Base-by-base conservation (phyloP, 192 early-diverging fungal species). In the Spizellomyces punctatus region DNA sequence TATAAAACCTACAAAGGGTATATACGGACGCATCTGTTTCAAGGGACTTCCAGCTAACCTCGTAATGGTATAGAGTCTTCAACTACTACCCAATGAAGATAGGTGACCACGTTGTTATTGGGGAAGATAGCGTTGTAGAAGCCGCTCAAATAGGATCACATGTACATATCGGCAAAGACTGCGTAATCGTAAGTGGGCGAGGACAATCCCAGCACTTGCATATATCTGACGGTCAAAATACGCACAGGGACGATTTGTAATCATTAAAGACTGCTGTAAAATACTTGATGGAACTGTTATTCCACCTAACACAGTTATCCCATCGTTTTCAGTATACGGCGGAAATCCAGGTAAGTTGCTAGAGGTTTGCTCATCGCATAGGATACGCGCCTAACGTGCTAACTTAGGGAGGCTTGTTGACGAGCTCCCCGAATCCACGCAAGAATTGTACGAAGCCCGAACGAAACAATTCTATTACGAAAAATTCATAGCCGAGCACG, bases 31-130 rank as follows among this genome's bases (percentile, higher is more conserved):
- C 42, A 66, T 4, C 14, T 19, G 59, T 61, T 14, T 0, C 2
- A 14, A 12, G 22, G 21, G 1, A 42, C 21, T 61, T 22, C 14
- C 21, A 46, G 7, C 43, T 67, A 10, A 76, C 12, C 36, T 61
- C 42, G 36, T 16, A 61, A 16, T 36, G 4, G 6, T 10, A 48
- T 67, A 94, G 94, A 41, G 79, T 90, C 6, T 98, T 99, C 77
- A 94, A 90, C 78, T 98, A 99, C 76, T 99, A 94, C 63, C 96
- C 96, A 45, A 91, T 97, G 82, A 98, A 96, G 76, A 93, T 99
- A 50, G 95, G 94, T n/a, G 93, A 96, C 76, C 86, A 94, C 76
- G 93, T 96, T 3, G 83, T 85, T 21, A 93, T 95, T 70, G 95
- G 95, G 5, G 90, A 95, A 73, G 90, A 91, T 45, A 83, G 90